These are phyloP conservation scores for Blastobotrys ciferrii DNA, from an alignment of 1,139 yeast genomes.

Conservation along the genomic window DNA sequence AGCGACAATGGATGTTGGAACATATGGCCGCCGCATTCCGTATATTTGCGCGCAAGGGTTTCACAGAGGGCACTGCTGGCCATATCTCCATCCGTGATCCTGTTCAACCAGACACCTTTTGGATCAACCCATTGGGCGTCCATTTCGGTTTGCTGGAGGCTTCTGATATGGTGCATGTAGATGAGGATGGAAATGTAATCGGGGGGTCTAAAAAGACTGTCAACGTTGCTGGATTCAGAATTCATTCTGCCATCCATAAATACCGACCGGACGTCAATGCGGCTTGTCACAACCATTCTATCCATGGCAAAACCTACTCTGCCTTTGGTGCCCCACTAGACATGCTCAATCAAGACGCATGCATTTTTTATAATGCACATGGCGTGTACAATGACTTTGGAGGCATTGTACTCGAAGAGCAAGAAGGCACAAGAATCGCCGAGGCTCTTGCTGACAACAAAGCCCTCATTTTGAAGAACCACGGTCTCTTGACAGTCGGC, in stretches of 20 bases:
- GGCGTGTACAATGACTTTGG: conserved; percentile 69
- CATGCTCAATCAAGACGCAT: conserved; percentile 78
- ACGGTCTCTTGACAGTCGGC: conserved; percentile 80
- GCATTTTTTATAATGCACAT: conserved; percentile 64
- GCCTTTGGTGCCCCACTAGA: conserved; percentile 69
- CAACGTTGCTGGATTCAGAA: conserved; percentile 78
- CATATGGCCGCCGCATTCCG: conserved; percentile 86
- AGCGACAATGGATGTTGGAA: conserved; percentile 62
- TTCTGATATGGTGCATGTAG: conserved; percentile 73
- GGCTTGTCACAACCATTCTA: conserved; percentile 78
- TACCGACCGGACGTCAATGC: conserved; percentile 79
- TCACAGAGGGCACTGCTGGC: conserved; percentile 74
- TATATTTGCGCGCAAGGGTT: conserved; percentile 70
- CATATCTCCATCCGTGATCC: conserved; percentile 85
- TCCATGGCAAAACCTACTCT: conserved; percentile 72
- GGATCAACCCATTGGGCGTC: conserved; percentile 76
- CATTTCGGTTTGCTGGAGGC: conserved; percentile 71
- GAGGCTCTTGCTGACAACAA: conserved; percentile 61
- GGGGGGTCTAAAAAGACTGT: conserved; percentile 67
- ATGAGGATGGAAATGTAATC: conserved; percentile 64
- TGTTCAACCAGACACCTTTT: conserved; percentile 63
- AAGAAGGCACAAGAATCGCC: conserved; percentile 69
- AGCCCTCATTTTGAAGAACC: conserved; percentile 69
- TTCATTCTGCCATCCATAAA: conserved; percentile 75
- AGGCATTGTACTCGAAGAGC: conserved; percentile 71